Base-by-base conservation (phyloP, 2,329 filamentous ascomycete genomes). In the Colletotrichum sp. region DNA sequence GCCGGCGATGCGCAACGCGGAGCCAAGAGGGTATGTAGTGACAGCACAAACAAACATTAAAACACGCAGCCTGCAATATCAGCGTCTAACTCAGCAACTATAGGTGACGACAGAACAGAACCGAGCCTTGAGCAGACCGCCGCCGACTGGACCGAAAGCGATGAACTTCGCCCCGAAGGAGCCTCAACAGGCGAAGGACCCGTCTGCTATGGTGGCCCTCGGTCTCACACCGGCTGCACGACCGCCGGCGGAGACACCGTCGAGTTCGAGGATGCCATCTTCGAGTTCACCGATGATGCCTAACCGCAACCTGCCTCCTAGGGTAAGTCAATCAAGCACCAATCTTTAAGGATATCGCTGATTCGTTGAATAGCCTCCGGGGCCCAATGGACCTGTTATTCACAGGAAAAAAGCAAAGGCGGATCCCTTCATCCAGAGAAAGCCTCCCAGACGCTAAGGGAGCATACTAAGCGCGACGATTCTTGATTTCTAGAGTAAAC, bases 171-270 rank as follows among this genome's bases (percentile, higher is more conserved):
- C 57, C 18, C 34, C 57, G 57, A 81, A 76, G 67, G 77, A 78
- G 15, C 78, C 80, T 26, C 78, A 74, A 30, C 80, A 81, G 58
- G 80, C 83, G 10, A 82, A 79, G 10, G 89, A 91, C 70, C 89
- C 89, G 3, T 89, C 89, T 3, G 89, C 88, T 21, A 88, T 90
- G 87, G 86, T 88, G 72, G 86, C 88, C 24, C 82, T 90, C 61
- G 88, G 88, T 8, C 81, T 91, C 77, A 83, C 81, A 13, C 88
- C 88, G 26, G 88, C 88, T 8, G 84, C 86, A 75, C 83, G 87
- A 48, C 85, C 86, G 60, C 84, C 85, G 5, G 80, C 85, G 32
- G 78, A 77, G 55, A 57, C 75, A 66, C 52, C 71, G 28, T 67
- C 71, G 69, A 61, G 4, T 52, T 68, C 69, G 75, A 78, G 26